Evolutionary conservation across 345 rosid genomes (phyloP).

Genomic region (Hibiscus trionum): DNA sequence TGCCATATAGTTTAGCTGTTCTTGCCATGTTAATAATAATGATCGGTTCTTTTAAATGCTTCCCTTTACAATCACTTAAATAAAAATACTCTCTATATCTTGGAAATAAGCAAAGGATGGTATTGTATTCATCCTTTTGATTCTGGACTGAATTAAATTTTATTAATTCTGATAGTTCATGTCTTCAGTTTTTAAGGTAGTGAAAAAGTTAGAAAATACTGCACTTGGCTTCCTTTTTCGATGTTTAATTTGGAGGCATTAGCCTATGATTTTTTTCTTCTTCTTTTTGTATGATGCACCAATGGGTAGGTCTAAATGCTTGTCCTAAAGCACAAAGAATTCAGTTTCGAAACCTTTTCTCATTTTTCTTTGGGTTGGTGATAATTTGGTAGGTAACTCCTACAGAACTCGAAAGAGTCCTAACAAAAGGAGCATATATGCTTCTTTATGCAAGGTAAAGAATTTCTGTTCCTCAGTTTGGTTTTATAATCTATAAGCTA

Average conservation of each 20-base stretch:
- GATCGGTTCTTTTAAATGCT: background rate
- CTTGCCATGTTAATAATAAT: background rate
- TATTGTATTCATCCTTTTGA: background rate
- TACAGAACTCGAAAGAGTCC: slow-evolving; percentile 62
- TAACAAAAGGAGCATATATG: slow-evolving; percentile 78
- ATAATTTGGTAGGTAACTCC: slow-evolving; percentile 53
- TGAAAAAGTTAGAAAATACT: background rate
- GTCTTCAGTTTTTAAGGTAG: background rate
- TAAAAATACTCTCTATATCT: background rate
- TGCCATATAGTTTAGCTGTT: background rate
- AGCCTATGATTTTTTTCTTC: background rate
- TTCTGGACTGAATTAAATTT: background rate
- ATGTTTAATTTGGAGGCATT: background rate
- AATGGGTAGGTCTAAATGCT: background rate
- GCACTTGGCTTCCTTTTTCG: background rate
- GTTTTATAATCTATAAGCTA: background rate
- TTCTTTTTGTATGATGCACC: background rate
- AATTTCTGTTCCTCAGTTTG: background rate
- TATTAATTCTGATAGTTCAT: background rate
- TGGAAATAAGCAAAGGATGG: background rate
- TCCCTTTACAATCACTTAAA: background rate
- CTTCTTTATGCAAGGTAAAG: slow-evolving; percentile 81
- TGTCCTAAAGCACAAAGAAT: background rate
- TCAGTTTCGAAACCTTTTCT: background rate
- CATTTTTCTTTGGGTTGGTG: background rate